These are phyloP conservation scores for Monilinia fructigena DNA, from an alignment of 2,329 filamentous ascomycete species.

Conservation along the genomic window DNA sequence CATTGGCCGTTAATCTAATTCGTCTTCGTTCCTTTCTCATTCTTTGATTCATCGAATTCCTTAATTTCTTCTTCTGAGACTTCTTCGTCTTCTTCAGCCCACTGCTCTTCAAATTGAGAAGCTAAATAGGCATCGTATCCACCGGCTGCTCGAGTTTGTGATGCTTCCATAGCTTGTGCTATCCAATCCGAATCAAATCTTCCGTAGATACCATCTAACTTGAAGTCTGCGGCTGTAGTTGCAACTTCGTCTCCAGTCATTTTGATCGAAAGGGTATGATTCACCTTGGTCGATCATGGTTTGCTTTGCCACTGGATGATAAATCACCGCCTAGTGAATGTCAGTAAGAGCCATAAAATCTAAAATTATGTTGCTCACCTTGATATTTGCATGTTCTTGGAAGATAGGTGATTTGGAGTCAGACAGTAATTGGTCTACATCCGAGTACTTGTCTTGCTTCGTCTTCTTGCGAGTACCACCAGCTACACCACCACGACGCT, in stretches of 20 bases:
- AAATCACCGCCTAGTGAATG: not conserved
- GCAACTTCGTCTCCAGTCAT: conserved; percentile 43
- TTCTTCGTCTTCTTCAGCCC: conserved; percentile 26
- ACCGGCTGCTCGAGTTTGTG: conserved; percentile 51
- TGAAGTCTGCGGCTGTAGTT: conserved; percentile 53
- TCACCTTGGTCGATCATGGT: not conserved
- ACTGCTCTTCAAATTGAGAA: conserved; percentile 45
- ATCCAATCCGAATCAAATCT: conserved; percentile 58
- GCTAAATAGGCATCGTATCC: conserved; percentile 57
- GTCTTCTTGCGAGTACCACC: conserved; percentile 15
- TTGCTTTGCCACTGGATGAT: not conserved
- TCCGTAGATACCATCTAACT: conserved; percentile 54
- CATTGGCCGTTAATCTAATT: not conserved
- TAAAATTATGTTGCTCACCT: not conserved
- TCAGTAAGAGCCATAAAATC: not conserved
- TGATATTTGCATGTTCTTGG: conserved; percentile 22
- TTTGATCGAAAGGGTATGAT: conserved; percentile 13
- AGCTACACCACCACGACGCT: conserved; percentile 2
- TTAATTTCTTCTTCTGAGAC: conserved; percentile 13
- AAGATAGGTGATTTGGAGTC: conserved; percentile 24
- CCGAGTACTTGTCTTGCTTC: conserved; percentile 18
- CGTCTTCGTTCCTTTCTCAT: not conserved
- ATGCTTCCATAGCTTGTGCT: conserved; percentile 52
- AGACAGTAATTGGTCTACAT: conserved; percentile 16
- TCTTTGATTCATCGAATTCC: not conserved